Conservation (phyloP, 2,329 filamentous ascomycete genomes). For the Aspergillus pseudoviridinutans region DNA sequence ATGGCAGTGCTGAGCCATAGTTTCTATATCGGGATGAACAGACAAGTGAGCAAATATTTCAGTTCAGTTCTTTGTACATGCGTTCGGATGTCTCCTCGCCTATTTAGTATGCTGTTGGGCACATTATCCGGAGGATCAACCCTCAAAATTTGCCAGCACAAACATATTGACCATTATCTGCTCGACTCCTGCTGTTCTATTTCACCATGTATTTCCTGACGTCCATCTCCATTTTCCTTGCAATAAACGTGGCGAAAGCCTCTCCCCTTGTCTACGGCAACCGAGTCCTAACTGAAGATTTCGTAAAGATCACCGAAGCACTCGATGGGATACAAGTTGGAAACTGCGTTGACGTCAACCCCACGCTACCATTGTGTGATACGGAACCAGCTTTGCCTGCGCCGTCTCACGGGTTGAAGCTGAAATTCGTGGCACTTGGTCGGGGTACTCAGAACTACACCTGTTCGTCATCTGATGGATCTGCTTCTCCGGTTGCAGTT, state of each 20-base stretch:
- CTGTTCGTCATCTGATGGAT: conserved; percentile 30
- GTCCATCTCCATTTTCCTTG: not conserved
- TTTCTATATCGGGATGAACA: not conserved
- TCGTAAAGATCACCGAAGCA: not conserved
- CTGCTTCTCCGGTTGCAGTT: conserved; percentile 31
- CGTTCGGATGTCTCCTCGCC: not conserved
- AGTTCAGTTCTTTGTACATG: not conserved
- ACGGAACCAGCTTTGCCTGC: conserved; percentile 23
- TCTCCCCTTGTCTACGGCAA: not conserved
- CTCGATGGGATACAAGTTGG: conserved; percentile 8
- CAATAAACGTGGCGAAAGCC: not conserved
- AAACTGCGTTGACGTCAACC: conserved; percentile 18
- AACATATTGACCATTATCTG: not conserved
- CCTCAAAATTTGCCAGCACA: not conserved
- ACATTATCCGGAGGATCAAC: not conserved
- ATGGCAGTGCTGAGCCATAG: conserved; percentile 18
- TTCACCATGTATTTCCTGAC: not conserved
- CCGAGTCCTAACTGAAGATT: not conserved
- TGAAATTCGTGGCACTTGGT: conserved; percentile 46
- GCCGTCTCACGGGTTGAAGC: conserved; percentile 25
- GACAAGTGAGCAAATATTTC: conserved; percentile 4
- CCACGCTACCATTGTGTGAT: conserved; percentile 15
- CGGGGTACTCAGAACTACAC: conserved; percentile 51
- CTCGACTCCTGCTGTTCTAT: not conserved
- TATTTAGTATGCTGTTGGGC: not conserved